Evolutionary conservation across 495 filamentous ascomycete species (phyloP).

Genomic region (Neurospora sp.): DNA sequence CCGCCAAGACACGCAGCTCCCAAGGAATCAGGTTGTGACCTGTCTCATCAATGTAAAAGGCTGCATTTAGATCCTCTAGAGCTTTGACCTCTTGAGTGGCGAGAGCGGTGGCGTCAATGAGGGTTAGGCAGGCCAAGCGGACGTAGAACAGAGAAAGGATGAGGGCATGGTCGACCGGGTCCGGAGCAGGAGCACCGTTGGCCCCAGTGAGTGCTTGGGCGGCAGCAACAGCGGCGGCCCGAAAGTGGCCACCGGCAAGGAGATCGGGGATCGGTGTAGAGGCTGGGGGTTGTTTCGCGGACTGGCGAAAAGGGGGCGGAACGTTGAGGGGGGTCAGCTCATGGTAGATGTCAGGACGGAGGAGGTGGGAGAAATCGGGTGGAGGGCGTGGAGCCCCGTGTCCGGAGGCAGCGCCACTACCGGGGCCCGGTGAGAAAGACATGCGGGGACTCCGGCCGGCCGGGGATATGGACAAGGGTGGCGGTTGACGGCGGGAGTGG

Average conservation of each 20-base stretch:
- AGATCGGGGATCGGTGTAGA: slow-evolving; percentile 44
- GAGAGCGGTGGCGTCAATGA: slow-evolving; percentile 55
- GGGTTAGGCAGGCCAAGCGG: slow-evolving; percentile 71
- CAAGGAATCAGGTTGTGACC: slow-evolving; percentile 64
- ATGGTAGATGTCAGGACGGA: slow-evolving; percentile 73
- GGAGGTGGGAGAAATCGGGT: slow-evolving; percentile 72
- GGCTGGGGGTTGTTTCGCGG: slow-evolving; percentile 32
- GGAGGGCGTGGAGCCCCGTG: slow-evolving; percentile 19
- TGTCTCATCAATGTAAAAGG: slow-evolving; percentile 50
- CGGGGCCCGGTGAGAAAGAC: slow-evolving; percentile 12
- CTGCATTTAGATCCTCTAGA: slow-evolving; percentile 66
- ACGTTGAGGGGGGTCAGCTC: slow-evolving; percentile 56
- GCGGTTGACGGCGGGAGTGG: neutral
- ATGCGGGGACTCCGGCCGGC: slow-evolving; percentile 12
- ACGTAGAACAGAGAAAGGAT: slow-evolving; percentile 76
- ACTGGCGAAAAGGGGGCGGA: slow-evolving; percentile 51
- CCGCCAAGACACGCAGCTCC: slow-evolving; percentile 71
- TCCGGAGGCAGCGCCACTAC: slow-evolving; percentile 13
- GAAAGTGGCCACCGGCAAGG: slow-evolving; percentile 51
- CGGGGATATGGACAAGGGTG: neutral
- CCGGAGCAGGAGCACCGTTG: slow-evolving; percentile 31
- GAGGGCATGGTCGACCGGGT: slow-evolving; percentile 44
- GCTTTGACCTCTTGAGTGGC: slow-evolving; percentile 81
- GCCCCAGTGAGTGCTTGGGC: slow-evolving; percentile 54
- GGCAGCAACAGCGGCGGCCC: slow-evolving; percentile 63